Evolutionary conservation across 805 yeast genomes (phyloP).

Genomic region (Yarrowia keelungensis): DNA sequence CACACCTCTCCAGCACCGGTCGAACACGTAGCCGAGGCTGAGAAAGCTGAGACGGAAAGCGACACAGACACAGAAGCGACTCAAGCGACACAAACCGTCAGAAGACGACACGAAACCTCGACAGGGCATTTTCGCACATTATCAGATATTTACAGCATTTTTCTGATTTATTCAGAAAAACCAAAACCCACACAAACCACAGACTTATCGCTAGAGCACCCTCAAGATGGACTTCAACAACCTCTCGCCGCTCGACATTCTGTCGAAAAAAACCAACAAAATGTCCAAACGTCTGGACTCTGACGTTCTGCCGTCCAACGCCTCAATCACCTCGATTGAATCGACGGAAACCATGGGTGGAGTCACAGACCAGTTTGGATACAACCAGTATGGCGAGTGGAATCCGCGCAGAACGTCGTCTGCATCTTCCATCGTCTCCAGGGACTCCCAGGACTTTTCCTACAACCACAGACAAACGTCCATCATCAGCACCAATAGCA

Average conservation of each 20-base stretch:
- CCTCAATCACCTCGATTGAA: conserved; percentile 30
- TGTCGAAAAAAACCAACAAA: conserved; percentile 45
- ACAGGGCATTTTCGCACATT: too few relatives aligned
- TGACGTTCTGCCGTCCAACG: conserved; percentile 30
- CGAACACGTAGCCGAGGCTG: conserved; percentile 16
- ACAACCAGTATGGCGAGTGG: conserved; percentile 38
- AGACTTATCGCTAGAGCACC: background rate
- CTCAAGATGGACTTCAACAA: conserved; percentile 40
- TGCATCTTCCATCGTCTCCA: conserved; percentile 23
- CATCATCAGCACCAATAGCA: conserved; percentile 35
- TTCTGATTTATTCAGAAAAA: too few relatives aligned
- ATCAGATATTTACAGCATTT: too few relatives aligned
- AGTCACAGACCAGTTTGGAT: conserved; percentile 35
- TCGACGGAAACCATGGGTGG: conserved; percentile 25
- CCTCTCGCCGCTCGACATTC: conserved; percentile 45
- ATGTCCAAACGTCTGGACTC: conserved; percentile 42
- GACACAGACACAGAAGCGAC: conserved; percentile 1
- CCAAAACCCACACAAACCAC: background rate
- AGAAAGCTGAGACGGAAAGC: background rate
- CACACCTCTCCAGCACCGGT: background rate
- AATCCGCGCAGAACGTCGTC: conserved; percentile 27
- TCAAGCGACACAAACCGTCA: background rate
- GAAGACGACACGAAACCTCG: background rate
- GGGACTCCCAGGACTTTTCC: conserved; percentile 34
- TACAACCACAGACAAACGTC: conserved; percentile 34